phyloP scores from a whole-genome alignment of 176 grass and related monocot species.

The Oryza glaberrima region DNA sequence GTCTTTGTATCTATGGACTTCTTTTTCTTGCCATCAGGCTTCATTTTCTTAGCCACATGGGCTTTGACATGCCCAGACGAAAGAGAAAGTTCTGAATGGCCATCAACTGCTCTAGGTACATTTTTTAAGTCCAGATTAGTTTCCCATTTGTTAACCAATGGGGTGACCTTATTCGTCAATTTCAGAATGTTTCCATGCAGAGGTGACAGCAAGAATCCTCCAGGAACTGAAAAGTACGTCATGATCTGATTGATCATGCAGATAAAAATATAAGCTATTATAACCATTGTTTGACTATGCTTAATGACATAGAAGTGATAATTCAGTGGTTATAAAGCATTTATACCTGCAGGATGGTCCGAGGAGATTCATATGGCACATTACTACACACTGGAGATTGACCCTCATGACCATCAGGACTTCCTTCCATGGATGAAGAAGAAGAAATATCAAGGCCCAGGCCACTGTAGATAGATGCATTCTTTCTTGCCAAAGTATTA shows the following conservation, averaged over 20 bases:
- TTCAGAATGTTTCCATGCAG: slow-evolving; percentile 51
- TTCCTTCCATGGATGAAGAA: slow-evolving; percentile 67
- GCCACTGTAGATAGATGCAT: slow-evolving; percentile 67
- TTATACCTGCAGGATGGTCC: slow-evolving; percentile 72
- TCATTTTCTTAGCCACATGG: slow-evolving; percentile 46
- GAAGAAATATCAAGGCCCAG: slow-evolving; percentile 78
- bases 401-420: slow-evolving; percentile 52
- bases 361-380: slow-evolving; percentile 69
- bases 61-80: slow-evolving; percentile 25
- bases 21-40: slow-evolving; percentile 48
- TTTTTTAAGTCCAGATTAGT: slow-evolving; percentile 31
- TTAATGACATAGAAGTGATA: slow-evolving; percentile 28
- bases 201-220: slow-evolving; percentile 67
- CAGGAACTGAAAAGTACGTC: slow-evolving; percentile 65
- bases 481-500: slow-evolving; percentile 53
- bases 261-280: slow-evolving; percentile 30
- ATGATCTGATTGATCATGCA: slow-evolving; percentile 66
- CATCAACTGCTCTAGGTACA: slow-evolving; percentile 32
- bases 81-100: slow-evolving; percentile 26
- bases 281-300: background rate
- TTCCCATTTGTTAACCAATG: slow-evolving; percentile 45
- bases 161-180: slow-evolving; percentile 51
- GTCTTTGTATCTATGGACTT: slow-evolving; percentile 32
- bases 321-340: slow-evolving; percentile 17
- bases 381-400: slow-evolving; percentile 53